These are phyloP conservation scores for Backusella tarrabulga DNA, from an alignment of 192 early-diverging fungal species.

Conservation along the genomic window DNA sequence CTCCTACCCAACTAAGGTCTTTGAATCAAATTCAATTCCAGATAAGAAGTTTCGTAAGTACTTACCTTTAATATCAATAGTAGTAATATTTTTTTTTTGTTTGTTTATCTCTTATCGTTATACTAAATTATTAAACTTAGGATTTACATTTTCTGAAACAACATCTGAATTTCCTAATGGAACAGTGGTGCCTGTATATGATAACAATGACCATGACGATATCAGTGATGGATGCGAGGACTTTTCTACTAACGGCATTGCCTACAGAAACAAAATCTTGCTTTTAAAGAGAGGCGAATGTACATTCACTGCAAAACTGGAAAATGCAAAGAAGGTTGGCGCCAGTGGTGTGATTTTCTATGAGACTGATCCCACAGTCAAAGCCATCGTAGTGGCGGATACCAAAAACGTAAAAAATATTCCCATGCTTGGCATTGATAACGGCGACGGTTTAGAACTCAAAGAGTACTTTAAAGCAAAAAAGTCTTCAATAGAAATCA, in stretches of 20 bases:
- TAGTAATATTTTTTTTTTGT: background rate
- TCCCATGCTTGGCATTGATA: background rate
- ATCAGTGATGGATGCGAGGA: slow-evolving; percentile 16
- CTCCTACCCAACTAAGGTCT: slow-evolving; percentile 28
- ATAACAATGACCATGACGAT: background rate
- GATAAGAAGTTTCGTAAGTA: slow-evolving; percentile 15
- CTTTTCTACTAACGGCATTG: slow-evolving; percentile 47
- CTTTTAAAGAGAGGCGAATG: slow-evolving; percentile 68
- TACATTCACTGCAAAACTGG: slow-evolving; percentile 56
- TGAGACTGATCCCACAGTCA: background rate
- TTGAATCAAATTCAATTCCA: slow-evolving; percentile 18
- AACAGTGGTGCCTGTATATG: slow-evolving; percentile 28
- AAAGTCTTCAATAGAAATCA: background rate
- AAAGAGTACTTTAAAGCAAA: background rate
- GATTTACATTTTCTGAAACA: slow-evolving; percentile 2
- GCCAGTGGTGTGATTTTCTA: slow-evolving; percentile 64
- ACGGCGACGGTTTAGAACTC: background rate
- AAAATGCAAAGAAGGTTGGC: slow-evolving; percentile 50
- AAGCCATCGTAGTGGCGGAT: background rate
- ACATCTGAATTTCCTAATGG: slow-evolving; percentile 10
- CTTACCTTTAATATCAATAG: background rate
- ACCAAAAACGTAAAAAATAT: background rate
- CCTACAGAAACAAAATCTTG: slow-evolving; percentile 49
- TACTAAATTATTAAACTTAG: background rate
- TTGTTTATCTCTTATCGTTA: background rate